Evolutionary conservation across 2,329 filamentous ascomycete species (phyloP), one percentile per base, ranked within the genome.

Genomic region (Ophiostoma sp.): DNA sequence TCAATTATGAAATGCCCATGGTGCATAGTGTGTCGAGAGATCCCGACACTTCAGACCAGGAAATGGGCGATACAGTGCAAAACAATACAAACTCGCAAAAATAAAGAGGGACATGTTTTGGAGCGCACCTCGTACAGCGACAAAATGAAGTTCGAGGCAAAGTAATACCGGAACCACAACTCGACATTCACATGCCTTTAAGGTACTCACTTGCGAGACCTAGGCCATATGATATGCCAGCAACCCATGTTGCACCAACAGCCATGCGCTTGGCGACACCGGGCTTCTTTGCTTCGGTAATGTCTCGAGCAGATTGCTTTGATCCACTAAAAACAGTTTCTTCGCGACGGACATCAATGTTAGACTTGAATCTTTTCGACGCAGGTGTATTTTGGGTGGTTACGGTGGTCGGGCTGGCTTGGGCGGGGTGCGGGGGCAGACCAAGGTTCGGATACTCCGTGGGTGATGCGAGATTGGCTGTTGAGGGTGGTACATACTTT

Each of bases 391-490:
- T 35, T 13, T 31, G 54, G 11, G 60, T 1, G 0, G 69, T 0
- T n/a, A n/a, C 44, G 44, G 44, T n/a, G 44, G 44, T 48, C 44
- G 7, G 44, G 44, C 4, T 20, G 44, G 44, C 20, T 48, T 48
- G 44, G 17, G 44, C 71, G 33, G 67, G 69, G 44, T 79, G 77
- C 15, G 80, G 77, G 52, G 77, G 80, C 62, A 78, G 71, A 72
- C 88, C 85, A 73, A 88, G 86, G 73, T 88, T 89, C 62, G 90
- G 85, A 74, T 88, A 90, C 0, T 87, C 88, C 0, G 87, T 90
- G 1, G 88, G 87, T 44, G 85, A 88, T 23, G 87, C 86, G 76
- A 88, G 90, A 68, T 85, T 84, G 4, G 86, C 86, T 5, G 85
- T 84, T 7, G 81, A 79, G 2, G 81, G 78, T 3, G 78, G 76